Conservation (phyloP, 2,329 filamentous ascomycete species). For the Xylogone sp. region DNA sequence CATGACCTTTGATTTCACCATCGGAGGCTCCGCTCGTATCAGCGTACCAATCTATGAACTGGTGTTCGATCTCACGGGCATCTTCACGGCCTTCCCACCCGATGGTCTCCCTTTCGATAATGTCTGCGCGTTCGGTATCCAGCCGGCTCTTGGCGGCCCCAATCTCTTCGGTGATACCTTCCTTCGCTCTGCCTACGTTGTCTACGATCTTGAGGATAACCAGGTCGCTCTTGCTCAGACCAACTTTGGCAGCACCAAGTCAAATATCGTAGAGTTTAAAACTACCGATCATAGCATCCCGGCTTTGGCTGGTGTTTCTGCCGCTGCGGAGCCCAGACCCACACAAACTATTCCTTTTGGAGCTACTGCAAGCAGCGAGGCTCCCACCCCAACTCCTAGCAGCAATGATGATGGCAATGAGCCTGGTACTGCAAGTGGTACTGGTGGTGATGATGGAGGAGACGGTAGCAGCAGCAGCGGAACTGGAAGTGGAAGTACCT, state of each 20-base stretch:
- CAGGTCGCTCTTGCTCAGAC: constrained; percentile 46
- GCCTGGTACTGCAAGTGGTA: background rate
- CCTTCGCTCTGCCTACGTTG: constrained; percentile 49
- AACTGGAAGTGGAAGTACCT: background rate
- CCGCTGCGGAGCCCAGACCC: background rate
- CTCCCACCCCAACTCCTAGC: background rate
- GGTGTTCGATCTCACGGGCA: constrained; percentile 26
- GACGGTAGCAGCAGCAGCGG: background rate
- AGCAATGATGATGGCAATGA: background rate
- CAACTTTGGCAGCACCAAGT: constrained; percentile 35
- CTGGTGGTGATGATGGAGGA: background rate
- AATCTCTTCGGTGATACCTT: constrained; percentile 48
- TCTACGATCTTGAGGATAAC: constrained; percentile 50
- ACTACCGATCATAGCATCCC: background rate
- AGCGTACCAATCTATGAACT: constrained; percentile 44
- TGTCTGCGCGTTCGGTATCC: constrained; percentile 54
- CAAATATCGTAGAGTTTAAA: constrained; percentile 12
- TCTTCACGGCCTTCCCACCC: constrained; percentile 5
- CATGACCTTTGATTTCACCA: constrained; percentile 44
- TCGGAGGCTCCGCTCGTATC: constrained; percentile 40
- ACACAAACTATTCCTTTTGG: background rate
- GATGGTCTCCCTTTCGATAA: background rate
- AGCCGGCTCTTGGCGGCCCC: constrained; percentile 25
- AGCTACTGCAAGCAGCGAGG: background rate
- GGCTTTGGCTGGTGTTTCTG: constrained; percentile 1